Percentiles rank a stretch among this genome's conserved stretches.
phyloP scores from a whole-genome alignment of 2,329 filamentous ascomycete species.

The Sclerotinia nivalis region DNA sequence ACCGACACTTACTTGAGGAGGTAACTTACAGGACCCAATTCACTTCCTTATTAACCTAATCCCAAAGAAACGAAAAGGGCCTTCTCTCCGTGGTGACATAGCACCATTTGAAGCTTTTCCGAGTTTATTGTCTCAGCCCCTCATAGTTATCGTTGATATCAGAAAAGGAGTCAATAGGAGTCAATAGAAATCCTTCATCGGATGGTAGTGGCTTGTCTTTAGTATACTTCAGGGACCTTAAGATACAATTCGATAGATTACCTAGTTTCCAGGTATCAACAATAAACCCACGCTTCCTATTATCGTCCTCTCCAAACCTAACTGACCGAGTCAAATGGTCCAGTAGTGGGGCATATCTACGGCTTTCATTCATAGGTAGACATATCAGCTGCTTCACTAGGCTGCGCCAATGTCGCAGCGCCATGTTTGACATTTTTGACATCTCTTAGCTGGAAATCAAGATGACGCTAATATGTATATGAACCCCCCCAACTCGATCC shows the following conservation, averaged over 20 bases:
- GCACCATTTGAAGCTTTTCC: conserved; percentile 16
- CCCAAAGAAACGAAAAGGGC: conserved; percentile 7
- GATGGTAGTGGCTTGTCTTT: conserved; percentile 8
- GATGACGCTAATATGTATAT: neutral
- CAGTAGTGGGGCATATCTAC: neutral
- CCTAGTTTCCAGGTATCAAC: neutral
- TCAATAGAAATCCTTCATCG: conserved; percentile 4
- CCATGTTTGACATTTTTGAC: conserved; percentile 22
- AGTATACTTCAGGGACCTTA: neutral
- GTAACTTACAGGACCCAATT: neutral
- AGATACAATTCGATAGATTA: neutral
- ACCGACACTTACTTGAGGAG: neutral
- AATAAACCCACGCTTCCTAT: neutral
- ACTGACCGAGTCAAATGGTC: conserved; percentile 20
- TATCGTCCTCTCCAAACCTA: conserved; percentile 10
- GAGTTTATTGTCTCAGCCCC: conserved; percentile 24
- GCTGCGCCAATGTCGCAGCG: no score
- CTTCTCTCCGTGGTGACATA: conserved; percentile 19
- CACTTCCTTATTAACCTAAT: neutral
- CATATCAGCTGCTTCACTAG: conserved; percentile 21
- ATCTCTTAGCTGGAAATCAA: neutral
- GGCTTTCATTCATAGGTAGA: neutral
- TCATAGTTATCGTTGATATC: conserved; percentile 8
- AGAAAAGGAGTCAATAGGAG: neutral
- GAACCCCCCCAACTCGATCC: neutral